Evolutionary conservation across 768 basidiomycete genomes (phyloP).

Genomic region (Suillus alpinus): DNA sequence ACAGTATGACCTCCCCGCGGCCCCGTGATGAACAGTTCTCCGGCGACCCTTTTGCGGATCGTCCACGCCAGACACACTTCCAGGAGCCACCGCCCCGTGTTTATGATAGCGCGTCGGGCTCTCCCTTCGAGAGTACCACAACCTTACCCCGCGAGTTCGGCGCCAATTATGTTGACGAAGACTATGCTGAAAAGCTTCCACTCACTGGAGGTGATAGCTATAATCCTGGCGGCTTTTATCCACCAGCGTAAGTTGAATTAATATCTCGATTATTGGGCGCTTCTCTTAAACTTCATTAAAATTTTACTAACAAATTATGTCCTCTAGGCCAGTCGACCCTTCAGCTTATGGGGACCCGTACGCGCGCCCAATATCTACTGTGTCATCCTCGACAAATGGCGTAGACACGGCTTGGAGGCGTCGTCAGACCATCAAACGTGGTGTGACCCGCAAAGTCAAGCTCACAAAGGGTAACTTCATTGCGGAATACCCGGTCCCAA

Average conservation of each 20-base stretch:
- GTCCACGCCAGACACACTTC: conserved; percentile 52
- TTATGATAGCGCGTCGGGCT: conserved; percentile 36
- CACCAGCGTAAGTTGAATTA: conserved; percentile 57
- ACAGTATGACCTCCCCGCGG: conserved; percentile 24
- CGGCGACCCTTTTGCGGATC: conserved; percentile 74
- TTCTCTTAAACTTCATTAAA: conserved; percentile 4
- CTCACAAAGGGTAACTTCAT: conserved; percentile 93
- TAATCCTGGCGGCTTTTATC: conserved; percentile 63
- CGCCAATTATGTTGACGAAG: conserved; percentile 58
- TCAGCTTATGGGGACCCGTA: conserved; percentile 68
- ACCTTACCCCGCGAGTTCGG: conserved; percentile 55
- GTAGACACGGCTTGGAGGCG: conserved; percentile 64
- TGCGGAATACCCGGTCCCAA: conserved; percentile 84
- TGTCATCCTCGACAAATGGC: conserved; percentile 54
- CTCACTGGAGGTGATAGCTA: conserved; percentile 58
- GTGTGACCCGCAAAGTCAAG: conserved; percentile 92
- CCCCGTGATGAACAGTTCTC: conserved; percentile 33
- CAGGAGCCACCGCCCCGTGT: conserved; percentile 56
- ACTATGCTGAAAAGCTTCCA: conserved; percentile 74
- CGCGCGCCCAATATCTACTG: conserved; percentile 47
- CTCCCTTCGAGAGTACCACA: conserved; percentile 57
- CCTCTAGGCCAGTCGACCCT: conserved; percentile 49
- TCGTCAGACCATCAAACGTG: conserved; percentile 88
- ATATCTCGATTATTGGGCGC: not conserved
- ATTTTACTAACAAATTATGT: conserved; percentile 5